Base-by-base conservation (phyloP, 306 rosid genomes). In the Geum urbanum region DNA sequence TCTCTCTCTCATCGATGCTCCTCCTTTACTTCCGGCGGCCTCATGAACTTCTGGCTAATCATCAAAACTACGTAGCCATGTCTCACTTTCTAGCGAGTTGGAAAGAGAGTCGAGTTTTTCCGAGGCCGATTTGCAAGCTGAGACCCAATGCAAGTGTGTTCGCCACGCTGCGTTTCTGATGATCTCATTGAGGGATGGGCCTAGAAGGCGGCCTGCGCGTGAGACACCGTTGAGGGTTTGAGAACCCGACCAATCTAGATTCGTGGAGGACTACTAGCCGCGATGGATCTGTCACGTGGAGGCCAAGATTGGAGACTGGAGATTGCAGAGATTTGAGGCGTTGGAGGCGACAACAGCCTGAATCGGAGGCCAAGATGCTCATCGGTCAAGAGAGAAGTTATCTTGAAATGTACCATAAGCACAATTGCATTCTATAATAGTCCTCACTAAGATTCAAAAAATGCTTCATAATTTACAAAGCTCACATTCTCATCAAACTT, bases 131-230 rank as follows among this genome's bases (percentile, higher is more conserved):
- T 95, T 95, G 84, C 96, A 89, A 73, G 92, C 62, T 66, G 99
- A 87, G 70, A 95, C 99, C 62, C 89, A 87, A 49, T 87, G 89
- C 22, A 96, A 89, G 80, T 95, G 99, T 85, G 91, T 95, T 22
- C 99, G 94, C 99, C 99, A 95, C 2, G 97, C 97, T 4, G 97
- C 97, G 81, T 95, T 95, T 78, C 91, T 95, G 15, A 95, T 84
- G 76, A 95, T 89, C 84, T 95, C 91, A 71, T 95, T 97, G 7
- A 95, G 87, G 3, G 97, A 91, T 40, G 99, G 97, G 40, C 99
- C 97, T 7, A 94, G 70, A 20, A 85, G 83, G 24, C 95, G 88
- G 60, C 99, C 99, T 74, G 92, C 86, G 10, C 99, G 87, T 45
- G 99, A 88, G 7, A 84, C 46, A 6, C 99, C 97, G 65, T 96